Base-by-base conservation (phyloP, 1,284 basidiomycete genomes). In the Apiotrichum domesticum region DNA sequence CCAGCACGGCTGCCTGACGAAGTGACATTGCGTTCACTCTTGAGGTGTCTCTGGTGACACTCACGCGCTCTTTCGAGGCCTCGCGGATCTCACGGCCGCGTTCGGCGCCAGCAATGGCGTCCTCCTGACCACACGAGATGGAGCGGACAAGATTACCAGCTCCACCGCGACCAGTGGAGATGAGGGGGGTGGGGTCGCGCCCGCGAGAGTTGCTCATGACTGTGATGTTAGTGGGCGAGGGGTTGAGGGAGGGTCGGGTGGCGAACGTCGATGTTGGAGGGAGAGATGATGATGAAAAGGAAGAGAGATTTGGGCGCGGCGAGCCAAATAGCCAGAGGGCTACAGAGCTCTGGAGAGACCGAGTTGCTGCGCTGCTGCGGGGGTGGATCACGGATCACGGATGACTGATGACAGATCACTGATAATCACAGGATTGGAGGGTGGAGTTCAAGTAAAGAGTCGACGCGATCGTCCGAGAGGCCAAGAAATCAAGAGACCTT, bases 141-240 rank as follows among this genome's bases (percentile, higher is more conserved):
- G 70, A 72, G 53, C 73, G 63, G 35, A 76, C 62, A n/a, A 73
- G 59, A 58, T 77, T 77, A 15, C 75, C 75, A 5, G 70, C 73
- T 35, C 75, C 75, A 40, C 75, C 75, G 57, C 75, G 68, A 34
- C 75, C 75, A 29, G 75, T 77, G 9, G 74, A 75, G 54, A 75
- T 54, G 45, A 57, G 51, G 6, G 39, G 50, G 39, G 37, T 41
- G 46, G 57, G 57, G 49, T 62, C 60, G 46, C 60, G 60, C 15
- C 60, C 60, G 39, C 44, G 57, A 44, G 56, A 54, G 11, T 58
- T 52, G 47, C 51, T 55, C 60, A 62, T 62, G 49, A n/a, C 54
- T 50, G 52, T 51, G 51, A 11, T 40, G 56, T 61, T 39, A 55
- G 53, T 15, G 34, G 21, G 21, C 21, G 21, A 21, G 21, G 21